Percentiles rank a stretch among this genome's conserved stretches.
Conservation (phyloP, 495 filamentous ascomycete species). For the Podospora comata region DNA sequence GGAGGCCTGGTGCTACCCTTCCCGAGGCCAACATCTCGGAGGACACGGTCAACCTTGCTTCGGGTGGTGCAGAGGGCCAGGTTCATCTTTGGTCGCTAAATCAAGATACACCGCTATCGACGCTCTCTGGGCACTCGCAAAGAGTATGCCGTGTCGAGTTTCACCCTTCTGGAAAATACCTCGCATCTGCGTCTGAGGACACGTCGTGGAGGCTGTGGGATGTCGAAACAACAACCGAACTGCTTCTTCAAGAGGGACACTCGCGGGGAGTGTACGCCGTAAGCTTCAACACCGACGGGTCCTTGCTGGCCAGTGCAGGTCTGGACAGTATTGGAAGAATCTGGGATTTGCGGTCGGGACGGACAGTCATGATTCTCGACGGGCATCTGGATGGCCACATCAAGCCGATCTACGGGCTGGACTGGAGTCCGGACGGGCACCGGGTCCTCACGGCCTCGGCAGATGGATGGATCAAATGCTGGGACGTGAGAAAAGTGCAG, state of each 20-base stretch:
- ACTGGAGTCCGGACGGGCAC: slow-evolving; percentile 89
- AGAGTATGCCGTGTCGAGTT: slow-evolving; percentile 91
- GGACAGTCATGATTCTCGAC: slow-evolving; percentile 94
- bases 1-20: slow-evolving; percentile 82
- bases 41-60: slow-evolving; percentile 78
- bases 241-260: slow-evolving; percentile 92
- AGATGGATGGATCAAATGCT: slow-evolving; percentile 96
- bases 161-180: slow-evolving; percentile 85
- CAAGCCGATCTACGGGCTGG: slow-evolving; percentile 84
- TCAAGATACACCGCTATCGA: slow-evolving; percentile 77
- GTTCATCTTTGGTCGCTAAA: slow-evolving; percentile 88
- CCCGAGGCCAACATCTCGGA: slow-evolving; percentile 63
- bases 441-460: slow-evolving; percentile 85
- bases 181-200: slow-evolving; percentile 92
- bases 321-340: slow-evolving; percentile 92
- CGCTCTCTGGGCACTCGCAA: slow-evolving; percentile 78
- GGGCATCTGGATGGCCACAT: slow-evolving; percentile 80
- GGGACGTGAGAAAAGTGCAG: slow-evolving; percentile 88
- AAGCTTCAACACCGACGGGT: slow-evolving; percentile 85
- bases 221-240: slow-evolving; percentile 74
- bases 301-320: slow-evolving; percentile 82
- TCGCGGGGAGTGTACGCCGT: slow-evolving; percentile 87
- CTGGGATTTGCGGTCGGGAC: slow-evolving; percentile 93
- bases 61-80: slow-evolving; percentile 85
- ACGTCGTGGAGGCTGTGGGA: slow-evolving; percentile 99